Evolutionary conservation across 805 yeast species (phyloP), one percentile per base, ranked within the genome.

Genomic region (Candida koratica): DNA sequence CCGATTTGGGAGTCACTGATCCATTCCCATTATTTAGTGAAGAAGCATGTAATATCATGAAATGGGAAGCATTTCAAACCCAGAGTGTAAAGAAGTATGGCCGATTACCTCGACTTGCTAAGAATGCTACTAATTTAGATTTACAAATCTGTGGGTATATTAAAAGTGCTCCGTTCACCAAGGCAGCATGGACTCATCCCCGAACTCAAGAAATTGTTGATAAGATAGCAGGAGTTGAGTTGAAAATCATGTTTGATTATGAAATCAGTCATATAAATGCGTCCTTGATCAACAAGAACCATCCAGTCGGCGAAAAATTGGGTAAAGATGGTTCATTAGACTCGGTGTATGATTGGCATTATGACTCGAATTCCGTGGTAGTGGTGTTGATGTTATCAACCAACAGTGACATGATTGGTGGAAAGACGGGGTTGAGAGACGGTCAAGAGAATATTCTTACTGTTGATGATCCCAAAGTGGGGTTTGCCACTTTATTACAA

Each of bases 1-100:
- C 58, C 19, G 57, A 64, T 17, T 53, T 64, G 37, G 72, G 55
- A 4, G 58, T 51, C 1, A 44, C 55, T 4, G 53, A 55, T 31
- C 57, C 61, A 3, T 56, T 56, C 31, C 58, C 60, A 2, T 42
- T 56, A 23, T 55, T 56, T 42, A 53, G 59, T 10, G 52, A 53
- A 27, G 60, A 54, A 32, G 61, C 61, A 2, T 42, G 50, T 26
- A 49, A 53, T 29, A 48, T 55, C 28, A 56, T 55, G 60, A 53
- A 50, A 36, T 42, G 52, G 51, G 61, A 56, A 43, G 41, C 43
- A 7, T 55, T 56, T 43, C 48, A 44, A 24, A 40, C 37, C 22
- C 47, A 52, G 32, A 32, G 41, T 6, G 42, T 56, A n/a, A 39
- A 47, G 37, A 45, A 48, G 35, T 47, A 51, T 25, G 60, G 58